A percentile compares a stretch with the other conserved stretches of the same genome.
phyloP scores from a whole-genome alignment of 2,329 filamentous ascomycete species.

The Rhexocercosporidium sp. region DNA sequence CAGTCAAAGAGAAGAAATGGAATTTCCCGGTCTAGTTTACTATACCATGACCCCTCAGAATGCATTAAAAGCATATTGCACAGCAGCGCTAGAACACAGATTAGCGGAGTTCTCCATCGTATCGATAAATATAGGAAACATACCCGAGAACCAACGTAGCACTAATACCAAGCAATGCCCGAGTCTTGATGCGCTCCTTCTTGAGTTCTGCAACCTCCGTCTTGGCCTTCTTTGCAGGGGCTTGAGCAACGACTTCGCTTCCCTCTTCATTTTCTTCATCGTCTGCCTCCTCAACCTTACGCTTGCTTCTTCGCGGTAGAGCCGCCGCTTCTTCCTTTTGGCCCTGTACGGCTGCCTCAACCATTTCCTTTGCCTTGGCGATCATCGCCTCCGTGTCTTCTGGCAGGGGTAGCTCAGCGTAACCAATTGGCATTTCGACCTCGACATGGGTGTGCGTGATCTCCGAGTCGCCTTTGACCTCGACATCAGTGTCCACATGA shows the following conservation, averaged over 20 bases:
- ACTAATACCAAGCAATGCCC: constrained; percentile 83
- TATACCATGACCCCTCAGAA: constrained; percentile 28
- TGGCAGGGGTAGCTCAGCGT: constrained; percentile 71
- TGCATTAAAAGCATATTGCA: constrained; percentile 42
- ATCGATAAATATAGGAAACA: constrained; percentile 48
- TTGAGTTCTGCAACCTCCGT: constrained; percentile 76
- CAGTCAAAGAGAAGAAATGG: constrained; percentile 21
- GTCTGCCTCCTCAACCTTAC: constrained; percentile 75
- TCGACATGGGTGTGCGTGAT: constrained; percentile 75
- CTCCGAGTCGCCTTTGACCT: constrained; percentile 62
- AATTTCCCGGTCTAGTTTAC: constrained; percentile 10
- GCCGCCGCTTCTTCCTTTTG: constrained; percentile 19
- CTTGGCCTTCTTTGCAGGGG: constrained; percentile 75
- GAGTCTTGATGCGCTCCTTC: constrained; percentile 84
- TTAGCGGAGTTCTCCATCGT: constrained; percentile 24
- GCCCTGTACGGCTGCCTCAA: constrained; percentile 66
- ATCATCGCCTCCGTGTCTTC: constrained; percentile 86
- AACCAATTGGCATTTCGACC: constrained; percentile 73
- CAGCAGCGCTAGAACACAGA: constrained; percentile 37
- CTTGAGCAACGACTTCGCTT: constrained; percentile 49
- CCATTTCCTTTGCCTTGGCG: constrained; percentile 85
- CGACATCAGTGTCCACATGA: constrained; percentile 69
- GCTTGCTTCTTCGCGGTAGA: constrained; percentile 59
- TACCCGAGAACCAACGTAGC: constrained; percentile 91
- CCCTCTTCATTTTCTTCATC: constrained; percentile 53